These are phyloP conservation scores for Rhamnella rubrinervis DNA, from an alignment of 331 rosid species.

Conservation along the genomic window DNA sequence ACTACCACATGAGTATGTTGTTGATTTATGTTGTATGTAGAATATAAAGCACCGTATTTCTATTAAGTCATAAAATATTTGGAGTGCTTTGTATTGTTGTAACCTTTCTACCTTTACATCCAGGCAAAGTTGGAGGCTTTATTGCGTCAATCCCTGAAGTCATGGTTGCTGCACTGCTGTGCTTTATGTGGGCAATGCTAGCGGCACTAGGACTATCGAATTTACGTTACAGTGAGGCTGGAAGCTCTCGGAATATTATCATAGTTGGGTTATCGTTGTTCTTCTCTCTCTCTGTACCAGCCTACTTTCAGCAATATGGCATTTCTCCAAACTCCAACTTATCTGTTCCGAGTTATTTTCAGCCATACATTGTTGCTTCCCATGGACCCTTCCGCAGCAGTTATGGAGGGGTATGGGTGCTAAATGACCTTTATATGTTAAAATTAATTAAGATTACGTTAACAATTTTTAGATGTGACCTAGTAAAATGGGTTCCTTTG, in stretches of 20 bases:
- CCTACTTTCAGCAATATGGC: constrained; percentile 96
- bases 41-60: constrained; percentile 1
- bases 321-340: constrained; percentile 72
- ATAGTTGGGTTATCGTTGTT: constrained; percentile 92
- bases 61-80: not conserved
- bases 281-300: constrained; percentile 89
- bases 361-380: constrained; percentile 89
- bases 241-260: constrained; percentile 97
- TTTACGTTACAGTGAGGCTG: constrained; percentile 99
- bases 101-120: constrained; percentile 3
- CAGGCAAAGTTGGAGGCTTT: constrained; percentile 99
- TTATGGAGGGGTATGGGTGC: constrained; percentile 84
- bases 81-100: constrained; percentile 10
- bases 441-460: not conserved
- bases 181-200: constrained; percentile 99
- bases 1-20: not conserved
- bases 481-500: too few relatives aligned
- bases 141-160: constrained; percentile 95
- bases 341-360: constrained; percentile 93
- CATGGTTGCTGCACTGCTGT: constrained; percentile 97
- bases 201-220: constrained; percentile 94
- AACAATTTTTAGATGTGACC: too few relatives aligned
- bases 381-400: constrained; percentile 86
- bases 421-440: constrained; percentile 12
- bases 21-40: not conserved